These are phyloP conservation scores for Fragaria vesca DNA, from an alignment of 306 rosid species.

Conservation along the genomic window DNA sequence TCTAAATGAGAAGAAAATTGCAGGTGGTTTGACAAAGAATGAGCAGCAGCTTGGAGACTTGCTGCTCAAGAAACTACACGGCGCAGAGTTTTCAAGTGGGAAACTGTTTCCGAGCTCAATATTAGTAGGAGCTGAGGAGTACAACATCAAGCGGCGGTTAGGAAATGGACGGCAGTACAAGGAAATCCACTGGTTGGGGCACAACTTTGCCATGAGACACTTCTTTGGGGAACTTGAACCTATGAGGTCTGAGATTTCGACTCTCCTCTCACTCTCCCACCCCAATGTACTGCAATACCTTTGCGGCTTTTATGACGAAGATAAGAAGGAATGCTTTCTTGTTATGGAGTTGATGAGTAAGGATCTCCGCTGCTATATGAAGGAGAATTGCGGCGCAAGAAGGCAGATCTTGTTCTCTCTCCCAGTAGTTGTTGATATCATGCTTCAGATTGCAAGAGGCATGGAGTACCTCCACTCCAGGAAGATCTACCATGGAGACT, in stretches of 20 bases:
- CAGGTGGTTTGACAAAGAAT: conserved; percentile 37
- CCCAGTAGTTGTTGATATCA: conserved; percentile 74
- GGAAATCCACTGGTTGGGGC: conserved; percentile 94
- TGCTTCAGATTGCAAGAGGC: conserved; percentile 96
- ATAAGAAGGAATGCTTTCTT: conserved; percentile 64
- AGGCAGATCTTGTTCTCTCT: conserved; percentile 66
- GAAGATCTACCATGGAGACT: conserved; percentile 71
- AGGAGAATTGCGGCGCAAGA: conserved; percentile 72
- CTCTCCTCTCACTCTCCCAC: conserved; percentile 64
- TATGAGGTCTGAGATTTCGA: conserved; percentile 44
- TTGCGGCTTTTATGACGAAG: conserved; percentile 70
- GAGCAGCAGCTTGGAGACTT: conserved; percentile 50
- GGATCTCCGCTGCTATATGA: conserved; percentile 64
- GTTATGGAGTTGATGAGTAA: conserved; percentile 78
- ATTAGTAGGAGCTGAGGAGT: conserved; percentile 58
- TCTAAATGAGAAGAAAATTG: conserved; percentile 48
- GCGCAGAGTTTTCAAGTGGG: conserved; percentile 28
- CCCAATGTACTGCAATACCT: conserved; percentile 71
- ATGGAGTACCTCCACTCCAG: conserved; percentile 76
- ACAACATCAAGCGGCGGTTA: conserved; percentile 58
- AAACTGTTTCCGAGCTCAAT: conserved; percentile 51
- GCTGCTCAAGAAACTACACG: conserved; percentile 48
- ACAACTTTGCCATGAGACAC: conserved; percentile 63
- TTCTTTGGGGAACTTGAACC: conserved; percentile 53
- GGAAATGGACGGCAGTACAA: conserved; percentile 61